phyloP scores from a whole-genome alignment of 2,329 filamentous ascomycete genomes.

The Pseudogymnoascus sp. region DNA sequence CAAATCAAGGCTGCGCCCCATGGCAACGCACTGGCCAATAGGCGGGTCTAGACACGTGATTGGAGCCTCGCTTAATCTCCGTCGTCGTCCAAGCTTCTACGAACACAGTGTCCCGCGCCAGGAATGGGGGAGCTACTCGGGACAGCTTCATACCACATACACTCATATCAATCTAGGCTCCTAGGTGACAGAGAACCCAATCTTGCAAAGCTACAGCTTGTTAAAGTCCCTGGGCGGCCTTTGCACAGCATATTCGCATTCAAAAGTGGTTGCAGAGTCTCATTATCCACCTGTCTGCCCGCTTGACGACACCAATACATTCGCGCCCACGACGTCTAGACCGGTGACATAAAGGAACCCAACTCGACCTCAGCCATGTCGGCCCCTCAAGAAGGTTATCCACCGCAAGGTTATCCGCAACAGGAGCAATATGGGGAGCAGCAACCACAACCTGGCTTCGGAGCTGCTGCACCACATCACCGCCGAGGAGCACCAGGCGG shows the following conservation, averaged over 20 bases:
- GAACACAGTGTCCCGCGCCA: constrained; percentile 7
- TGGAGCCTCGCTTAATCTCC: neutral
- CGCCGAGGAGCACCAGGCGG: constrained; percentile 32
- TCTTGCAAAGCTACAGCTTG: constrained; percentile 1
- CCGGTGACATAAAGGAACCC: neutral
- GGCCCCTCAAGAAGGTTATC: constrained; percentile 45
- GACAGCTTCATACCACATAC: constrained; percentile 5
- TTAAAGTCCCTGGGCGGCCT: constrained; percentile 4
- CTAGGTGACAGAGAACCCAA: neutral
- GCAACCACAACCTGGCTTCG: constrained; percentile 30
- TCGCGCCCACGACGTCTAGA: neutral
- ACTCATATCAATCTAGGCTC: neutral
- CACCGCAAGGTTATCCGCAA: constrained; percentile 35
- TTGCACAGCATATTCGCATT: neutral
- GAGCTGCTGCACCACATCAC: constrained; percentile 24
- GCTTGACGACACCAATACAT: constrained; percentile 2
- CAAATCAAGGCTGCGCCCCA: constrained; percentile 9
- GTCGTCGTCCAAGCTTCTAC: constrained; percentile 1
- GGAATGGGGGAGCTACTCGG: constrained; percentile 7
- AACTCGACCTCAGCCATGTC: constrained; percentile 33
- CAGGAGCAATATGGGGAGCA: constrained; percentile 43
- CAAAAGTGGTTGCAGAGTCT: neutral
- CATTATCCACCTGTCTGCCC: neutral
- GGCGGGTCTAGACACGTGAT: neutral
- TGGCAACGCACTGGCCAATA: neutral